phyloP scores from a whole-genome alignment of 352 stramenopile species.

The Globisporangium solare region DNA sequence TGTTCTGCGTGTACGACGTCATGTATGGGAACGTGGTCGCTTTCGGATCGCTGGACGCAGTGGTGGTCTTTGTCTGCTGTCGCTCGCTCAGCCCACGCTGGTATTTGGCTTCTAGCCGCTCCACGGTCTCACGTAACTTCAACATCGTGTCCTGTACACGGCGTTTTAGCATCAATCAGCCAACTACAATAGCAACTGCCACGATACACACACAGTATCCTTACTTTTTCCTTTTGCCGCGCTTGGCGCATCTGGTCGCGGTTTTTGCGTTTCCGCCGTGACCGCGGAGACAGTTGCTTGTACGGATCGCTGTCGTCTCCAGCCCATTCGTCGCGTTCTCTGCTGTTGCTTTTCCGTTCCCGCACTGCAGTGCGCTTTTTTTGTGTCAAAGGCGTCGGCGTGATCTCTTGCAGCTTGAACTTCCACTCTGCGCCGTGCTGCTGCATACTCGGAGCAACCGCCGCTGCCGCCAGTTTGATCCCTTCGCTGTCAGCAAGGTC shows the following conservation, averaged over 20 bases:
- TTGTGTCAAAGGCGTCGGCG: background rate
- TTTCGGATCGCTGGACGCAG: background rate
- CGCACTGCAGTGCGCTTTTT: background rate
- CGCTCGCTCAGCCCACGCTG: conserved; percentile 7
- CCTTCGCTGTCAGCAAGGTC: too few species aligned
- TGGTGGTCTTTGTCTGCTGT: background rate
- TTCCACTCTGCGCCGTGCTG: background rate
- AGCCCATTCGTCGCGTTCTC: background rate
- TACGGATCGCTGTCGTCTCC: conserved; percentile 8
- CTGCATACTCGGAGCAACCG: background rate
- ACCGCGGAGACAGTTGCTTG: conserved; percentile 30
- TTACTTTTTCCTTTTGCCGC: conserved; percentile 37
- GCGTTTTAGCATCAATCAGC: background rate
- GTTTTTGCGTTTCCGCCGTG: conserved; percentile 44
- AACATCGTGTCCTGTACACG: conserved; percentile 37
- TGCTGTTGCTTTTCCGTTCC: background rate
- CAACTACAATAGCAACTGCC: background rate
- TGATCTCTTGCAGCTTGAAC: background rate
- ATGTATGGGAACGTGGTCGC: conserved; percentile 4
- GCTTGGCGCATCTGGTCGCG: conserved; percentile 50
- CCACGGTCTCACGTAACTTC: conserved; percentile 36
- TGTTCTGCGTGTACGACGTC: conserved; percentile 6
- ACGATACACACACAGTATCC: background rate
- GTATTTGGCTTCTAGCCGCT: conserved; percentile 37
- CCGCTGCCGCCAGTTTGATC: too few species aligned